Conservation (phyloP, 805 yeast genomes). For the Yamadazyma sp. region DNA sequence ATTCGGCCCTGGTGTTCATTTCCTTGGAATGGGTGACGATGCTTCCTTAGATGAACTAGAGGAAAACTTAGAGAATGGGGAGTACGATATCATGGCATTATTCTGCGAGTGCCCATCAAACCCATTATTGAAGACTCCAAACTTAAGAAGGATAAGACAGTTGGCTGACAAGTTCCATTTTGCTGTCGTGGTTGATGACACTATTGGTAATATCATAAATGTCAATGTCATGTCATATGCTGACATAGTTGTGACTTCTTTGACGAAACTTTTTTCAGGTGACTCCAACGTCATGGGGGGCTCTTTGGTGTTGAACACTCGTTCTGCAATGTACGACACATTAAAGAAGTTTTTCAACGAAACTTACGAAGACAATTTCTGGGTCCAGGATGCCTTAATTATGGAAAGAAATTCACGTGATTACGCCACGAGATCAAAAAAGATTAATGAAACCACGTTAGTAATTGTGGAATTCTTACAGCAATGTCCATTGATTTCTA, state of each 20-base stretch:
- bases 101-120: constrained; percentile 95
- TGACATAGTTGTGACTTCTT: constrained; percentile 84
- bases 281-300: constrained; percentile 97
- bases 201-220: constrained; percentile 88
- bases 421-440: constrained; percentile 61
- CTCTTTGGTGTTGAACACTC: constrained; percentile 73
- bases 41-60: constrained; percentile 67
- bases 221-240: constrained; percentile 76
- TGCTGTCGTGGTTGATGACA: constrained; percentile 87
- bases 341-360: constrained; percentile 53
- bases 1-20: constrained; percentile 89
- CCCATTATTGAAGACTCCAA: constrained; percentile 86
- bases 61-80: constrained; percentile 50
- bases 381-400: constrained; percentile 94
- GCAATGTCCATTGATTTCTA: constrained; percentile 53
- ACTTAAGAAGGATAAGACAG: constrained; percentile 60
- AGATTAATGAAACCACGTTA: constrained; percentile 56
- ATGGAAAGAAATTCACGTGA: constrained; percentile 93
- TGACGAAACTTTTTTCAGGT: constrained; percentile 91
- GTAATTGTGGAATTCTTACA: constrained; percentile 54
- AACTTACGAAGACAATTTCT: constrained; percentile 68
- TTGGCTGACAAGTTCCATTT: constrained; percentile 72
- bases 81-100: constrained; percentile 64
- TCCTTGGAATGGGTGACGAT: constrained; percentile 82
- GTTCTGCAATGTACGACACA: constrained; percentile 46